phyloP scores from a whole-genome alignment of 2,329 filamentous ascomycete species.

The Penicillium sp. region DNA sequence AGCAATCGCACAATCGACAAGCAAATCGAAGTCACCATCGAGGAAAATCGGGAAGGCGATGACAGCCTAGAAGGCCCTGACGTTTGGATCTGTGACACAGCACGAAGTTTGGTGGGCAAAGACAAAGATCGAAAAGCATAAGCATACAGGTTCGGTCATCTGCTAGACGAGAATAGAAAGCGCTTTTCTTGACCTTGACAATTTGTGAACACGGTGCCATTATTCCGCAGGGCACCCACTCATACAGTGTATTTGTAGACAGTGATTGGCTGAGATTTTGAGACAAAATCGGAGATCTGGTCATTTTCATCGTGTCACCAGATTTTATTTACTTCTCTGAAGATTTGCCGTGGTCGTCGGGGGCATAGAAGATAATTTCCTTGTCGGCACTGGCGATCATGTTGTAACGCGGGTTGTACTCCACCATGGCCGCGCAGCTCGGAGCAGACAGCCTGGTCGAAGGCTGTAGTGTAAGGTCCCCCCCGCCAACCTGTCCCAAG shows the following conservation, averaged over 20 bases:
- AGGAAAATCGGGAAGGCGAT: constrained; percentile 42
- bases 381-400: constrained; percentile 83
- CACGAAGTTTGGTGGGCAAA: constrained; percentile 59
- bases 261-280: neutral
- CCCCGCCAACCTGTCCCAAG: constrained; percentile 49
- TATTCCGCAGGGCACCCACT: neutral
- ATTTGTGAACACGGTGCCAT: neutral
- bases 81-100: constrained; percentile 58
- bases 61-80: constrained; percentile 50
- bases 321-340: constrained; percentile 26
- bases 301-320: neutral
- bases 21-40: constrained; percentile 53
- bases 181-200: neutral
- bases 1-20: constrained; percentile 61
- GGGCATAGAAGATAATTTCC: constrained; percentile 70
- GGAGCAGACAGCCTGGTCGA: constrained; percentile 33
- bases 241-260: neutral
- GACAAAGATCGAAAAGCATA: constrained; percentile 43
- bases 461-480: constrained; percentile 47
- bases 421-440: constrained; percentile 63
- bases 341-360: constrained; percentile 47
- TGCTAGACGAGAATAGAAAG: neutral
- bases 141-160: neutral
- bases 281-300: neutral
- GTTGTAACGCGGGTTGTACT: constrained; percentile 85